These are phyloP conservation scores for Trifolium dubium DNA, from an alignment of 306 rosid species.

Conservation along the genomic window DNA sequence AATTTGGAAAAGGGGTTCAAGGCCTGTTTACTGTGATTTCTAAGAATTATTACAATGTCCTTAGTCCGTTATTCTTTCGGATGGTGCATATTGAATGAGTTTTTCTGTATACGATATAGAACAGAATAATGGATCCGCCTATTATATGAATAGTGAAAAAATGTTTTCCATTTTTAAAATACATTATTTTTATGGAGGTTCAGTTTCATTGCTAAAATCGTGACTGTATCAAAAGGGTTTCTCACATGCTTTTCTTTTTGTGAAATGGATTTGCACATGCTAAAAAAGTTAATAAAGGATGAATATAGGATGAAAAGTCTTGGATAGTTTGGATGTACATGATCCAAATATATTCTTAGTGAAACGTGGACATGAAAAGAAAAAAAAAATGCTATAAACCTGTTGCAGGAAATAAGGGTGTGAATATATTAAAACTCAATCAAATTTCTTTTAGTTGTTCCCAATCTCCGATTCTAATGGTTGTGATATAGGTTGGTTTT, in stretches of 20 bases:
- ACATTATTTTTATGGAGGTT: not conserved
- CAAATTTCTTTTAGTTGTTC: not conserved
- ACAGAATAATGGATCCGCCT: conserved; percentile 15
- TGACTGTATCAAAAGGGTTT: not conserved
- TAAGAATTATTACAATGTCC: not conserved
- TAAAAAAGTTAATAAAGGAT: not conserved
- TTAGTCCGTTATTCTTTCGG: conserved; percentile 14
- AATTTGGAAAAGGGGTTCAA: conserved; percentile 83
- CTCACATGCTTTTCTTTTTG: not conserved
- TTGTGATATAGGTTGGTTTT: not conserved
- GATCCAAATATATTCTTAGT: not conserved
- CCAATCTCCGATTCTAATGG: not conserved
- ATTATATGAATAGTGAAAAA: conserved; percentile 22
- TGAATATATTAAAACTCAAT: not conserved
- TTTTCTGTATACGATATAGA: conserved; percentile 19
- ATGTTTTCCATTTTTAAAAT: not conserved
- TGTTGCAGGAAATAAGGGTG: not conserved
- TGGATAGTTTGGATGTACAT: not conserved
- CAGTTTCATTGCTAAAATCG: not conserved
- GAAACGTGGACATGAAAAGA: not conserved
- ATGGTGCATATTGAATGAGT: conserved; percentile 17
- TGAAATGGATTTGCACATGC: not conserved
- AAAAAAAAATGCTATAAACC: not conserved
- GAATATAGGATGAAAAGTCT: not conserved
- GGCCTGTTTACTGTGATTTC: conserved; percentile 68